Base-by-base conservation (phyloP, 1,284 basidiomycete genomes). In the Vanrija humicola region DNA sequence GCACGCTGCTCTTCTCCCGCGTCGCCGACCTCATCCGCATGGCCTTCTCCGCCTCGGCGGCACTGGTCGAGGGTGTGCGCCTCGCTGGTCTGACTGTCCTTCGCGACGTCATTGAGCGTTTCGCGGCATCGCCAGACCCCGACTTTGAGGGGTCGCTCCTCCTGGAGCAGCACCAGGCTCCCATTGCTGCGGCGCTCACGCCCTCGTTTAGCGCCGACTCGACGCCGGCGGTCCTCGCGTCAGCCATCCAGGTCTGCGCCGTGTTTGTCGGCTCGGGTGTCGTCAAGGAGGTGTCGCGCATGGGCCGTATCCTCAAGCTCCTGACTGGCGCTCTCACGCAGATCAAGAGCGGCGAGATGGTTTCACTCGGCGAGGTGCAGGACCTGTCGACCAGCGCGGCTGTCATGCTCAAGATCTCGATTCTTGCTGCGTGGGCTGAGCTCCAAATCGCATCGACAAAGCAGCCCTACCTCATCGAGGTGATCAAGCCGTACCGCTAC, bases 141-240 rank as follows among this genome's bases (percentile, higher is more conserved):
- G 93, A 94, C 58, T 98, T 93, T 67, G 87, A 90, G 44, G 90
- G 91, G 59, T 85, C 90, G 0, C 79, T 94, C 4, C 79, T 99
- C 2, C 82, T 99, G n/a, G 95, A 98, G 71, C 96, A 99, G 73
- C 90, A 97, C 74, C 95, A 98, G 77, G 96, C 96, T 0, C 95
- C 96, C 0, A 96, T 98, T 57, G 95, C 95, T 1, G 92, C 96
- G 3, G 96, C 96, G 0, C 81, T 98, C n/a, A 98, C 94, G 0
- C 95, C 96, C 0, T 94, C 95, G 0, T 98, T 98, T 69, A 89
- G 90, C 4, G 81, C 88, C 0, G 96, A 98, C 70, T 91, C 93
- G 1, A 92, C 93, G 1, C 94, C 95, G 0, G 95, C 98, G 71
- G 95, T 99, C 21, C 73, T 98, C 34, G 90, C 94, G 0, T 86